A percentile compares a stretch with the other conserved stretches of the same genome.
phyloP scores from a whole-genome alignment of 2,329 filamentous ascomycete species.

The Cordyceps farinosa region DNA sequence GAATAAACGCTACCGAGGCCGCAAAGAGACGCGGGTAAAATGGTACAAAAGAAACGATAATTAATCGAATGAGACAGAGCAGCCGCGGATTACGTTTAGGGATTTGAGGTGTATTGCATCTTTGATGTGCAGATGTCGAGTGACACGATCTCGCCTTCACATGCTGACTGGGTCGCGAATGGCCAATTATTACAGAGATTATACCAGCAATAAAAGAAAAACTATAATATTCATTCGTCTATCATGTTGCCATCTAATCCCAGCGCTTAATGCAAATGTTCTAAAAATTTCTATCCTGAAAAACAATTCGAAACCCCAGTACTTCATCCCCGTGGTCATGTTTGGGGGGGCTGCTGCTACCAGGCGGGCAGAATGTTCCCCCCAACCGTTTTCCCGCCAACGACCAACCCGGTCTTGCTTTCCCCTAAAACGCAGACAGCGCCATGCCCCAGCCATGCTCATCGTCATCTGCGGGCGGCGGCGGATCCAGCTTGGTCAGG shows the following conservation, averaged over 20 bases:
- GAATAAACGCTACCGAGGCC: neutral
- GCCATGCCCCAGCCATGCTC: neutral
- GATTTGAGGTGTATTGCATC: too few species aligned
- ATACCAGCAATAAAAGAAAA: neutral
- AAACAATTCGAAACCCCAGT: neutral
- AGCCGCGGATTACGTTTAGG: neutral
- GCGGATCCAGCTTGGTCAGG: conserved; percentile 16
- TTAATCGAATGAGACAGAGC: neutral
- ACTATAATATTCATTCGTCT: neutral
- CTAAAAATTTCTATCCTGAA: too few species aligned
- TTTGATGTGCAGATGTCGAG: too few species aligned
- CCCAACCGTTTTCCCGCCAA: too few species aligned
- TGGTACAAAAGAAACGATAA: neutral
- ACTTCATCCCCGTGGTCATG: too few species aligned
- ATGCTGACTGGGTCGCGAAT: too few species aligned
- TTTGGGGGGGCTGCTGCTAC: too few species aligned
- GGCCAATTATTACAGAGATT: neutral
- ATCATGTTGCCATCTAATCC: neutral
- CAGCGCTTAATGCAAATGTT: neutral
- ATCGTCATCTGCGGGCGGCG: neutral
- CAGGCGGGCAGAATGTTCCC: too few species aligned
- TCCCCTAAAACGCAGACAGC: neutral
- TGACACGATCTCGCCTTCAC: too few species aligned
- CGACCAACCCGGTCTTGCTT: too few species aligned
- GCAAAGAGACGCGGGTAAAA: neutral